Conservation (phyloP, 2,329 filamentous ascomycete genomes). For the Alternaria conjuncta region DNA sequence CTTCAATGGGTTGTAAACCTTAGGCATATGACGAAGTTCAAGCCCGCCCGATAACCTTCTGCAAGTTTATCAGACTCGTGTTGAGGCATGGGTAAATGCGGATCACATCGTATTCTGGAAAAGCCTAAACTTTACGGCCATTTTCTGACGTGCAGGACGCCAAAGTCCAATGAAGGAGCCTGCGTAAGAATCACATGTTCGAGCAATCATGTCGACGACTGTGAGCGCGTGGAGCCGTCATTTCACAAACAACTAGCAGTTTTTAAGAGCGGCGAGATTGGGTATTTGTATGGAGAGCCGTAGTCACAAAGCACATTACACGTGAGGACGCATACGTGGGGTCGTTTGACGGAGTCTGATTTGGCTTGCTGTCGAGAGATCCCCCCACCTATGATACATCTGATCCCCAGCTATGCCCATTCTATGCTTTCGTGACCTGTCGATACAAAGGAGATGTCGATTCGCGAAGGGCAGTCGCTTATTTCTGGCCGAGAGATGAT, state of each 20-base stretch:
- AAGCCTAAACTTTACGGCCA: background rate
- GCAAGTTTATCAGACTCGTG: background rate
- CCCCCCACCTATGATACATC: conserved; percentile 43
- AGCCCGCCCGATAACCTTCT: background rate
- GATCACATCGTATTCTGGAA: background rate
- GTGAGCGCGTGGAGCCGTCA: background rate
- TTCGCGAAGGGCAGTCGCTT: conserved; percentile 16
- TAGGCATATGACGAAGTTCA: background rate
- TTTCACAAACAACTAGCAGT: background rate
- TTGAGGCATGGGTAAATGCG: background rate
- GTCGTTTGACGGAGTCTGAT: conserved; percentile 10
- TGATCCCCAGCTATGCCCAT: conserved; percentile 28
- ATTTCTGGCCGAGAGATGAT: conserved; percentile 50
- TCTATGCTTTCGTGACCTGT: conserved; percentile 33
- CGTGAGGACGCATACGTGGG: background rate
- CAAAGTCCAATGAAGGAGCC: background rate
- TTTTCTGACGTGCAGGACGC: background rate
- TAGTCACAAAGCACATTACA: background rate
- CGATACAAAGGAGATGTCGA: conserved; percentile 37
- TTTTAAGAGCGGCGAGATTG: background rate
- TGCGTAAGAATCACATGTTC: background rate
- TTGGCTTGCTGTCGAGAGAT: conserved; percentile 30
- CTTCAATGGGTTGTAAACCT: background rate
- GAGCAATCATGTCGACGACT: background rate
- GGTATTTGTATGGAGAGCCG: background rate